Conservation (phyloP, 2,329 filamentous ascomycete genomes). For the Aspergillus ibericus region DNA sequence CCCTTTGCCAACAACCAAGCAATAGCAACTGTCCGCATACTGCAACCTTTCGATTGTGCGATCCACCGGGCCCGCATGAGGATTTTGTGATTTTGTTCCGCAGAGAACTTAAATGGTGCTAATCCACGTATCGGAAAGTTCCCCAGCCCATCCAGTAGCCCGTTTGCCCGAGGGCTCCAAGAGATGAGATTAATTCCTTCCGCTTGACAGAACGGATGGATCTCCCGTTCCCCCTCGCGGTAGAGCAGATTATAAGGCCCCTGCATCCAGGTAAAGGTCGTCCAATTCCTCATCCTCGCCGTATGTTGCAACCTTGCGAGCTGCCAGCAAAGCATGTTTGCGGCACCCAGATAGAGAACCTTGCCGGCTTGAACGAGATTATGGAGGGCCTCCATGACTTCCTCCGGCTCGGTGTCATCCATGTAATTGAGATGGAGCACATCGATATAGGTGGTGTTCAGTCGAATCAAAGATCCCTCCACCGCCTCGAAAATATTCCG, state of each 20-base stretch:
- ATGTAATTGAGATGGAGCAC: slow-evolving; percentile 63
- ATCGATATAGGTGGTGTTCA: slow-evolving; percentile 63
- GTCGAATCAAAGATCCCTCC: slow-evolving; percentile 40
- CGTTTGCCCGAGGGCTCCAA: slow-evolving; percentile 32
- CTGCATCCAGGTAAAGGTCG: slow-evolving; percentile 61
- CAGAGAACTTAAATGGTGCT: neutral
- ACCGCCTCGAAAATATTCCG: slow-evolving; percentile 45
- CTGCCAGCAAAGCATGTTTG: slow-evolving; percentile 16
- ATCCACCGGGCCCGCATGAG: slow-evolving; percentile 16
- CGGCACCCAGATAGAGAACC: slow-evolving; percentile 55
- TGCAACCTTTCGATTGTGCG: slow-evolving; percentile 15
- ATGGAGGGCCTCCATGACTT: slow-evolving; percentile 62
- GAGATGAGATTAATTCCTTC: slow-evolving; percentile 22
- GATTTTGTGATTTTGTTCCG: slow-evolving; percentile 11
- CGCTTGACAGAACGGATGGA: slow-evolving; percentile 23
- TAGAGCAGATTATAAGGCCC: slow-evolving; percentile 22
- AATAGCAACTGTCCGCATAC: slow-evolving; percentile 26
- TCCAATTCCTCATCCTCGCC: slow-evolving; percentile 58
- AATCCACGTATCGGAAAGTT: slow-evolving; percentile 5
- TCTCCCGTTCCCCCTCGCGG: slow-evolving; percentile 28
- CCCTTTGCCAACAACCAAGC: slow-evolving; percentile 25
- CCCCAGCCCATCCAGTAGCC: slow-evolving; percentile 30
- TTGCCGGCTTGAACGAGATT: slow-evolving; percentile 59
- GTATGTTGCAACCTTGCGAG: slow-evolving; percentile 51
- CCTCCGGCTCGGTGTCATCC: slow-evolving; percentile 54